Percentiles rank a stretch among this genome's conserved stretches.
These are phyloP conservation scores for Xylariales sp. DNA, from an alignment of 2,329 filamentous ascomycete species.

Conservation along the genomic window DNA sequence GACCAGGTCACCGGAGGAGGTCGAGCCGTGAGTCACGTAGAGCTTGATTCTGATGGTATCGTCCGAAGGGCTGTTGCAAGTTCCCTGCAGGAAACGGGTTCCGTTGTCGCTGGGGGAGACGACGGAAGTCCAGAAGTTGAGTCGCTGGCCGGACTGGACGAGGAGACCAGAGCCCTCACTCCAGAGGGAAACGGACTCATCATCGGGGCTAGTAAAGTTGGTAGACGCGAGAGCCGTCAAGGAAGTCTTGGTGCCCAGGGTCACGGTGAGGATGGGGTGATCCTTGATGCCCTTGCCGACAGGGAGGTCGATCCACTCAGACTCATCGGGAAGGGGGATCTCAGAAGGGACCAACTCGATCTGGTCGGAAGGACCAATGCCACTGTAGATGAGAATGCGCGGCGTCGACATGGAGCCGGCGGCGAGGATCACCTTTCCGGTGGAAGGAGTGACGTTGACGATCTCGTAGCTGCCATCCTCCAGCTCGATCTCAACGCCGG, in stretches of 20 bases:
- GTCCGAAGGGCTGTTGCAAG: slow-evolving; percentile 9
- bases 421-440: slow-evolving; percentile 51
- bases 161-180: slow-evolving; percentile 41
- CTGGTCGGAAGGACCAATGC: slow-evolving; percentile 49
- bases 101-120: slow-evolving; percentile 9
- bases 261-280: slow-evolving; percentile 14
- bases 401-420: slow-evolving; percentile 52
- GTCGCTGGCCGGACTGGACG: slow-evolving; percentile 45
- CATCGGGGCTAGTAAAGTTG: slow-evolving; percentile 37
- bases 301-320: slow-evolving; percentile 31
- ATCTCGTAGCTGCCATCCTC: slow-evolving; percentile 43
- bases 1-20: slow-evolving; percentile 10
- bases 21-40: slow-evolving; percentile 14
- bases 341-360: slow-evolving; percentile 26
- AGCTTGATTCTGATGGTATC: slow-evolving; percentile 11
- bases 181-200: slow-evolving; percentile 21
- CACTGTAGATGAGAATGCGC: slow-evolving; percentile 52
- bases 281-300: slow-evolving; percentile 34
- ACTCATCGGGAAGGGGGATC: slow-evolving; percentile 24
- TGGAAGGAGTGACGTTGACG: slow-evolving; percentile 44
- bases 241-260: slow-evolving; percentile 7
- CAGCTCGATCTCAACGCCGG: slow-evolving; percentile 48
- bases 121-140: slow-evolving; percentile 42
- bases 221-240: slow-evolving; percentile 35
- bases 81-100: slow-evolving; percentile 13